Evolutionary conservation across 768 basidiomycete species (phyloP).

Genomic region (Rhodotorula graminis): DNA sequence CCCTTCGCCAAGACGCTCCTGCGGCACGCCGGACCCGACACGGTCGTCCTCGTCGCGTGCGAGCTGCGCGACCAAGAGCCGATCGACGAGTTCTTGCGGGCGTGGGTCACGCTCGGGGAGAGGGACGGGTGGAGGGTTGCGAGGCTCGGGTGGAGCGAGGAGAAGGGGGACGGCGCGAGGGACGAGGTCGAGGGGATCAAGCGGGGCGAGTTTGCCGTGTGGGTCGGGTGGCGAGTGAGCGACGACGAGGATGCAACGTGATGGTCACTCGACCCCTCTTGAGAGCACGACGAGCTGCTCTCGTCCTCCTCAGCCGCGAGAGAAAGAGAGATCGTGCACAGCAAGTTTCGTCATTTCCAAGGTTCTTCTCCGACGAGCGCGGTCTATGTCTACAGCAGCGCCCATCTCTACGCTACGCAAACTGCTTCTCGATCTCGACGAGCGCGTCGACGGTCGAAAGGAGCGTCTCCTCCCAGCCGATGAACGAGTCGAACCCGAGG

Average conservation of each 20-base stretch:
- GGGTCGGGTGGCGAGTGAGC: not conserved
- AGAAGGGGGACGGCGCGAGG: not conserved
- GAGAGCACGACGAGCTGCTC: too few species aligned
- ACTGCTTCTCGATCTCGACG: constrained; percentile 37
- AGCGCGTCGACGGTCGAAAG: constrained; percentile 35
- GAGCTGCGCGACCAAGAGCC: not conserved
- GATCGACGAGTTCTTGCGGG: constrained; percentile 11
- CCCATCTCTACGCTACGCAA: not conserved
- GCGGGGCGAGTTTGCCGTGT: not conserved
- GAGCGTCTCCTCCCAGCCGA: constrained; percentile 28
- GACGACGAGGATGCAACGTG: not conserved
- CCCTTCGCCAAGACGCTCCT: constrained; percentile 23
- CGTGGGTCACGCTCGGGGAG: constrained; percentile 1
- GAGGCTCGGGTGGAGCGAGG: constrained; percentile 1
- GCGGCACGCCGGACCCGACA: not conserved
- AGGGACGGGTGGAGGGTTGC: not conserved
- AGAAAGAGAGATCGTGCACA: too few species aligned
- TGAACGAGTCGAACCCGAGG: constrained; percentile 32
- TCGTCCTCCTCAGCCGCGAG: too few species aligned
- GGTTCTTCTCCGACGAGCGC: too few species aligned
- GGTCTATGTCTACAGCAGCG: not conserved
- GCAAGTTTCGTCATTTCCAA: too few species aligned
- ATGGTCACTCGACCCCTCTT: too few species aligned
- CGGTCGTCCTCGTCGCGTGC: constrained; percentile 17
- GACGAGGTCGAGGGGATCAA: not conserved